Percentiles rank a stretch among this genome's conserved stretches.
Evolutionary conservation across 441 rosid species (phyloP).

Genomic region (Bocquillonia castaneifolia): DNA sequence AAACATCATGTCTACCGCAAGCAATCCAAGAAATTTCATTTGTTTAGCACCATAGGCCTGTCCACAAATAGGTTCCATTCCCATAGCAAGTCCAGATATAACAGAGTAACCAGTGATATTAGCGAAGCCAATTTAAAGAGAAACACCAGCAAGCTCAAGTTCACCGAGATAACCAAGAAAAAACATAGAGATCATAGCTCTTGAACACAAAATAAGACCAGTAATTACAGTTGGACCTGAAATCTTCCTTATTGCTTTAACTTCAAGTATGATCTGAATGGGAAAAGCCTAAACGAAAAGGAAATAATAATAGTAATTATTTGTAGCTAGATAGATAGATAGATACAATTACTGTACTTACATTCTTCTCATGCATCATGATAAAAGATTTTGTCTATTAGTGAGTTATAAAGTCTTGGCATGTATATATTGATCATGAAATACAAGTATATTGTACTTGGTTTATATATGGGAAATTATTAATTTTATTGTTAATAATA

Average conservation of each 20-base stretch:
- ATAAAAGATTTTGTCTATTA: not conserved
- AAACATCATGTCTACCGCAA: too few species aligned
- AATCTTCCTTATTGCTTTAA: conserved; percentile 78
- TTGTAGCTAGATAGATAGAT: not conserved
- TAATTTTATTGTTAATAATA: not conserved
- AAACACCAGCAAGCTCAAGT: conserved; percentile 92
- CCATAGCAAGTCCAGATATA: conserved; percentile 94
- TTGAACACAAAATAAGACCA: conserved; percentile 75
- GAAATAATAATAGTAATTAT: too few species aligned
- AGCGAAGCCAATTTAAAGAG: conserved; percentile 89
- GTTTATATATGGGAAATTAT: not conserved
- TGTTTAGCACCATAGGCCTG: conserved; percentile 96
- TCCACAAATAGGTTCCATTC: conserved; percentile 98
- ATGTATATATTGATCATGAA: too few species aligned
- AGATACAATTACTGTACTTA: not conserved
- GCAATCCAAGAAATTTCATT: conserved; percentile 78
- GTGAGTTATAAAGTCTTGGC: too few species aligned
- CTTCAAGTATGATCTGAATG: conserved; percentile 71
- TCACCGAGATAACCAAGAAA: conserved; percentile 93
- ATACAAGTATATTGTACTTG: not conserved
- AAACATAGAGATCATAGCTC: conserved; percentile 94
- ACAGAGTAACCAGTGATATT: conserved; percentile 98
- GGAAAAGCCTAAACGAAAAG: conserved; percentile 15
- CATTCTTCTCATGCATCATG: not conserved
- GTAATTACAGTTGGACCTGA: conserved; percentile 82